A percentile compares a stretch with the other conserved stretches of the same genome.
phyloP scores from a whole-genome alignment of 2,329 filamentous ascomycete genomes.

The Tolypocladium pustulatum region DNA sequence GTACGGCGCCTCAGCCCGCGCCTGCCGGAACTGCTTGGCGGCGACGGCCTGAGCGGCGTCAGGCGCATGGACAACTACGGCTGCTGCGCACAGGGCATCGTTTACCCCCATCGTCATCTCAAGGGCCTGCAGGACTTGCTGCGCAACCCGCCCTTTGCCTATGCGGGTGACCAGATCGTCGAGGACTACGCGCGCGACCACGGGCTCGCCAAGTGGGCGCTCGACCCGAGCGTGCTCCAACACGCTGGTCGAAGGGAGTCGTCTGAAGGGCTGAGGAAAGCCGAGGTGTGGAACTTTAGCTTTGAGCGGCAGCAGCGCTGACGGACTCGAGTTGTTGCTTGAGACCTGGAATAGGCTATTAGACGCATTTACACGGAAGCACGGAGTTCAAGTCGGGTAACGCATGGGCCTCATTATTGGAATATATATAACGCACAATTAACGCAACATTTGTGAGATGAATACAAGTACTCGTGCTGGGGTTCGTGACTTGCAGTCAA shows the following conservation, averaged over 20 bases:
- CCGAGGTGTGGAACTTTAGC: slow-evolving; percentile 25
- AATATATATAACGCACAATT: too few species aligned
- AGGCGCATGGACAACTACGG: slow-evolving; percentile 26
- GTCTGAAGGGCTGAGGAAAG: slow-evolving; percentile 14
- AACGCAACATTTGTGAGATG: too few species aligned
- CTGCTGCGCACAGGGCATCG: slow-evolving; percentile 26
- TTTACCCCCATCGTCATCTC: slow-evolving; percentile 21
- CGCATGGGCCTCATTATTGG: too few species aligned
- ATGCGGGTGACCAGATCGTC: slow-evolving; percentile 23
- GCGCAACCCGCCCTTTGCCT: slow-evolving; percentile 19
- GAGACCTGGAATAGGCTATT: not conserved
- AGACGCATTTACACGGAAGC: not conserved
- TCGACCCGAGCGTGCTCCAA: slow-evolving; percentile 25
- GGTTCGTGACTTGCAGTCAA: too few species aligned
- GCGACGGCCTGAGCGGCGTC: slow-evolving; percentile 7
- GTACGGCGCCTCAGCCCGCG: slow-evolving; percentile 13
- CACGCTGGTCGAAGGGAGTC: slow-evolving; percentile 23
- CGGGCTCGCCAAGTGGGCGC: slow-evolving; percentile 22
- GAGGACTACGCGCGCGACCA: slow-evolving; percentile 21
- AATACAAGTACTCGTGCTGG: too few species aligned
- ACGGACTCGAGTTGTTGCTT: not conserved
- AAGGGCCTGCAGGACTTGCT: slow-evolving; percentile 14
- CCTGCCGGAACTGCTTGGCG: not conserved
- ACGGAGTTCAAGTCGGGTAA: not conserved
- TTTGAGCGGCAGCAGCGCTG: slow-evolving; percentile 14